phyloP scores from a whole-genome alignment of 2,329 filamentous ascomycete genomes.

The Thielaviopsis cerberus region DNA sequence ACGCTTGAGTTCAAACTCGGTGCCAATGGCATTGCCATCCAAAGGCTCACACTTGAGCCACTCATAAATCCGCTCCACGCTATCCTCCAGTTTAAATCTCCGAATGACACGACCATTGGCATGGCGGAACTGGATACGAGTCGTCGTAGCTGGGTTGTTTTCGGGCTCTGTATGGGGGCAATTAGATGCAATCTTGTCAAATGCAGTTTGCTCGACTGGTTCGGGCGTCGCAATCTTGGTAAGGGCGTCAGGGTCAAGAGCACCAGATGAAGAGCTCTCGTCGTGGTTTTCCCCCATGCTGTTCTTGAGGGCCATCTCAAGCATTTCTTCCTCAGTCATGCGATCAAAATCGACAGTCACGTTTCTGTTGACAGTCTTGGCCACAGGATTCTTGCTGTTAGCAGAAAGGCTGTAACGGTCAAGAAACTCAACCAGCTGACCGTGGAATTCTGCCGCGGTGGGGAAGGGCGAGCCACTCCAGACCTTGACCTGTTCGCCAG shows the following conservation, averaged over 20 bases:
- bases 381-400: slow-evolving; percentile 83
- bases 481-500: slow-evolving; percentile 89
- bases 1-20: slow-evolving; percentile 71
- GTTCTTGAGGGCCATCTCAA: slow-evolving; percentile 82
- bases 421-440: slow-evolving; percentile 87
- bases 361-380: slow-evolving; percentile 38
- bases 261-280: slow-evolving; percentile 18
- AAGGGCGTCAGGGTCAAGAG: slow-evolving; percentile 70
- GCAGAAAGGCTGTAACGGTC: slow-evolving; percentile 82
- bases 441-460: slow-evolving; percentile 60
- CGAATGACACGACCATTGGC: slow-evolving; percentile 70
- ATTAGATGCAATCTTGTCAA: slow-evolving; percentile 52
- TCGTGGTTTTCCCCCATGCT: slow-evolving; percentile 42
- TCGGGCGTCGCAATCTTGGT: slow-evolving; percentile 41
- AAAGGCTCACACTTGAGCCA: slow-evolving; percentile 85
- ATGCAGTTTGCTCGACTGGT: slow-evolving; percentile 26
- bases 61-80: slow-evolving; percentile 73
- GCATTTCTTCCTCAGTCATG: slow-evolving; percentile 94
- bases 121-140: slow-evolving; percentile 83
- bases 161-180: slow-evolving; percentile 63
- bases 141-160: slow-evolving; percentile 44
- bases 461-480: slow-evolving; percentile 79
- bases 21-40: slow-evolving; percentile 51
- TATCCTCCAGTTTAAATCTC: slow-evolving; percentile 60
- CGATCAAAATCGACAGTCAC: slow-evolving; percentile 46